Base-by-base conservation (phyloP, 805 yeast species). In the Candida endomychidarum region DNA sequence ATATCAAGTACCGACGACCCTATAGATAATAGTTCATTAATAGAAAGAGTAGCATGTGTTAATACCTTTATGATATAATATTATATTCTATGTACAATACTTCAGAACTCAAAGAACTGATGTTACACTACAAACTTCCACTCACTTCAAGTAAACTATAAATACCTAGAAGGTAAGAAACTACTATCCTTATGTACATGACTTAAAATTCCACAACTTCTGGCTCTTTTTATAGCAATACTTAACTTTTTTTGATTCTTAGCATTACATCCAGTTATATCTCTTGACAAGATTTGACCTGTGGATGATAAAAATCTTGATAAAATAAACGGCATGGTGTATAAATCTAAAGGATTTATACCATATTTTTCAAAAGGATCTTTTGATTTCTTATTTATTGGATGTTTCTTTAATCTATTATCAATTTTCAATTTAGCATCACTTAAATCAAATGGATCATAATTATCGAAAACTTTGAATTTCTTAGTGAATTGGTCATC, bases 381-480 rank as follows among this genome's bases (percentile, higher is more conserved):
- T 53, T 56, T 39, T 42, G 54, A 31, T 48, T 46, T 38, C 37
- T 53, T 50, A 24, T 53, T 53, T 7, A n/a, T 20, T n/a, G 44
- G 40, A 8, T 38, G 34, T 43, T 57, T 42, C 26, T 48, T 38
- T 17, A 45, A 38, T 47, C 68, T 72, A 47, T 58, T 67, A 34
- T 77, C 81, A 50, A 78, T 74, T 45, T 72, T 67, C 26, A 77
- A 52, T 49, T 75, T 77, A 33, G 81, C 77, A 53, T 78, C 60
- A 21, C 86, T 76, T 51, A 87, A 86, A 59, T 86, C 95, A 61
- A 81, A 83, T 37, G 96, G 93, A 51, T 85, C 91, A 56, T 88
- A 88, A 0, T 78, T 75, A 4, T 74, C 63, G 34, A 77, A 78
- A 3, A 63, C 63, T 11, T 58, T 65, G 56, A 83, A 80, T 41